Base-by-base conservation (phyloP, 768 basidiomycete species). In the Pulveroboletus frians region DNA sequence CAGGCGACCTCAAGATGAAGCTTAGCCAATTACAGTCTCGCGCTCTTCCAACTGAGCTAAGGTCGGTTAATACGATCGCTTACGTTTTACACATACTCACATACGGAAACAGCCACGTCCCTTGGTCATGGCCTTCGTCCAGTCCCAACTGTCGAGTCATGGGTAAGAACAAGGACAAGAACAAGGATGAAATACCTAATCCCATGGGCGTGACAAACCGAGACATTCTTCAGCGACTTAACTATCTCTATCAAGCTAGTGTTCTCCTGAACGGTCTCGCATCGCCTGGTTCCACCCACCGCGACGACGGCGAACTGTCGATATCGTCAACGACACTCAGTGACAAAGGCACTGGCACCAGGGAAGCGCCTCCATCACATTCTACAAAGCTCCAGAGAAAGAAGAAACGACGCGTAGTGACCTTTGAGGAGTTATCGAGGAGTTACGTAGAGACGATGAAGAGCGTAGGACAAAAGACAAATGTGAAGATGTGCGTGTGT, bases 231-330 rank as follows among this genome's bases (percentile, higher is more conserved):
- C 90, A 92, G 65, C 77, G 90, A 26, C 76, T 92, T 52, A 92
- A 87, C 68, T 92, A 88, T 64, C 76, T 92, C 31, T 91, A 88
- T 61, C 91, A 92, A 68, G 85, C 88, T 31, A 83, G 84, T 58
- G 73, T 78, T 11, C 84, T 83, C 52, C 71, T 89, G 17, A 74
- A 70, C 46, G 70, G 69, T 10, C 64, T 76, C 41, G 55, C 65
- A 32, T 52, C 64, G 17, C 35, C 51, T 17, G 11, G 18, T 3
- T 1, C 47, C 39, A n/a, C 17, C 34, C 32, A 21, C 9, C 29
- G 14, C n/a, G 49, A 47, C n/a, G 27, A 42, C 18, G 31, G 39
- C 21, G 36, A 42, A 17, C 39, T 52, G 5, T 36, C 51, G 13
- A 45, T 14, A 18, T 17, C 49, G 10, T 13, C 30, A 32, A 34